Percentiles rank a stretch among this genome's conserved stretches.
Evolutionary conservation across 306 rosid species (phyloP).

Genomic region (Castanea sativa): DNA sequence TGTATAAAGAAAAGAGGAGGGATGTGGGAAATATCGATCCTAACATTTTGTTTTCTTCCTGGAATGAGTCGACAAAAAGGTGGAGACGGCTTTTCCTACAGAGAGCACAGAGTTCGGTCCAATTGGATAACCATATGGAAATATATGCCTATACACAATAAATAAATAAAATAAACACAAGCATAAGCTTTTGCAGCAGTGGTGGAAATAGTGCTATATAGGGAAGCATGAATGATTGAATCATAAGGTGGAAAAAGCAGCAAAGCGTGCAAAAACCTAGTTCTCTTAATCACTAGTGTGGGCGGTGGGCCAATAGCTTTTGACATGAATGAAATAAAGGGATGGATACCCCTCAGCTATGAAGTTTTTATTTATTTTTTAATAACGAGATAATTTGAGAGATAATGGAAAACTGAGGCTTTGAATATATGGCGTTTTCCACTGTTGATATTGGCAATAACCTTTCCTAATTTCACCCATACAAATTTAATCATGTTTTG

Average conservation of each 20-base stretch:
- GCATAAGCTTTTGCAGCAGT: background rate
- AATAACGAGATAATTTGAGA: too few species aligned
- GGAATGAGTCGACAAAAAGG: background rate
- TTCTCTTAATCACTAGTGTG: background rate
- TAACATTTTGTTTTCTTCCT: constrained; percentile 8
- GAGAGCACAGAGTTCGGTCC: background rate
- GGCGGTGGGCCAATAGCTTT: background rate
- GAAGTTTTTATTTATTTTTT: too few species aligned
- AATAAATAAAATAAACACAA: background rate
- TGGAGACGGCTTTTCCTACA: background rate
- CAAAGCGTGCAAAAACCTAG: constrained; percentile 11
- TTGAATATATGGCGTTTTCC: too few species aligned
- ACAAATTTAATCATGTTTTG: too few species aligned
- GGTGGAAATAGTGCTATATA: background rate
- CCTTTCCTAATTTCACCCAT: too few species aligned
- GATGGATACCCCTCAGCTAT: background rate
- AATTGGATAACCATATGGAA: background rate
- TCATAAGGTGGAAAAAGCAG: constrained; percentile 3
- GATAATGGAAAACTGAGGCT: too few species aligned
- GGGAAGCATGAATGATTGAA: constrained; percentile 4
- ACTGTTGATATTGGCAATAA: too few species aligned
- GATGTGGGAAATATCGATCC: constrained; percentile 3
- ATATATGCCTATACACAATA: background rate
- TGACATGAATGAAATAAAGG: background rate
- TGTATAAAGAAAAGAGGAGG: background rate